Base-by-base conservation (phyloP, 352 stramenopile species). In the Globisporangium lucens region DNA sequence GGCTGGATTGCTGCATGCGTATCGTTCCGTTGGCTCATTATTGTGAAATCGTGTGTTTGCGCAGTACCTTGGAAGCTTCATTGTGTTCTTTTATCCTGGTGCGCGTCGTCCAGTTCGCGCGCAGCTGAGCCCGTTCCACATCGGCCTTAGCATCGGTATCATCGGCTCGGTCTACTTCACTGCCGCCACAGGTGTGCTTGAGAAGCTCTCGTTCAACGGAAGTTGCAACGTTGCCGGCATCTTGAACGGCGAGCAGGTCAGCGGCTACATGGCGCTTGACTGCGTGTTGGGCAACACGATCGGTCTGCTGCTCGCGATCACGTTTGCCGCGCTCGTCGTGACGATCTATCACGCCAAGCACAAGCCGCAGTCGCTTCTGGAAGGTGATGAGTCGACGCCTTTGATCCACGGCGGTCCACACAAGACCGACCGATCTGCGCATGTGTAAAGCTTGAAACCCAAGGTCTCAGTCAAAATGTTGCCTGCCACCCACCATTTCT, bases 131-230 rank as follows among this genome's bases (percentile, higher is more conserved):
- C 78, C 87, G 49, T 89, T 89, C 67, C 89, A 96, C 63, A 80
- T 93, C 67, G 86, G 71, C 20, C 55, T 83, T 12, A 87, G 89
- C 27, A 71, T 95, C 49, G 72, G 75, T 3, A 83, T 94, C 60
- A 9, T 95, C 30, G 84, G 74, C 1, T 59, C 93, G 5, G 76
- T 91, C 13, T 84, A 82, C 62, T 69, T 79, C 27, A 94, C 85
- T 1, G 82, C 86, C 2, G 87, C 85, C 8, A 73, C 76, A 0
- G 87, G 89, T 2, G 80, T 95, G 13, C 49, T 94, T 20, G 83
- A 96, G 73, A 95, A 95, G 67, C 80, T 96, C 49, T 80, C 79
- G 59, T 96, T 96, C 69, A 93, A 94, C 56, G 79, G 67, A 9
- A 94, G 85, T 62, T 96, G 89, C 78, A 95, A 96, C 67, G 72